phyloP scores from a whole-genome alignment of 345 rosid genomes.

The Acer saccharum region DNA sequence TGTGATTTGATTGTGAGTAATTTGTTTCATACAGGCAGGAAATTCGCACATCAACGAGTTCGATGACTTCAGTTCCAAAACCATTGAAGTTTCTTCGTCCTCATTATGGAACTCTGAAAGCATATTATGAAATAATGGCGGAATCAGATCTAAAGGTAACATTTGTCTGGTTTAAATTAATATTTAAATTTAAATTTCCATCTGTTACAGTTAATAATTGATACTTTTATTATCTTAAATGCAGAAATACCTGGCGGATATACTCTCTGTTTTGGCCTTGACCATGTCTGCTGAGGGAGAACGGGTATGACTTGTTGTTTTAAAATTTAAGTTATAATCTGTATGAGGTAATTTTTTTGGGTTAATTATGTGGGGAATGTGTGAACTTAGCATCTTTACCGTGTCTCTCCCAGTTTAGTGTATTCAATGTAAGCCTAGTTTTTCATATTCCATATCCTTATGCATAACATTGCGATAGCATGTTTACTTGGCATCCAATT shows the following conservation, averaged over 20 bases:
- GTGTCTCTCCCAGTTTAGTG: neutral
- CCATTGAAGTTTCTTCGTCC: slow-evolving; percentile 97
- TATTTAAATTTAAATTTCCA: neutral
- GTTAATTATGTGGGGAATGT: neutral
- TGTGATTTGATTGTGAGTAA: slow-evolving; percentile 12
- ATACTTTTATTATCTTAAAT: slow-evolving; percentile 26
- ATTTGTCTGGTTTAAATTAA: neutral
- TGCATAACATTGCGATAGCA: neutral
- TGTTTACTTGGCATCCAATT: neutral
- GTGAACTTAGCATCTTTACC: neutral
- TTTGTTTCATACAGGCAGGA: slow-evolving; percentile 61
- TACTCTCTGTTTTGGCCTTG: slow-evolving; percentile 85
- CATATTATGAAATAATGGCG: slow-evolving; percentile 59
- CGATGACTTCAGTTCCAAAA: slow-evolving; percentile 99
- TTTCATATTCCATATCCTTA: neutral
- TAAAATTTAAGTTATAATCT: slow-evolving; percentile 11
- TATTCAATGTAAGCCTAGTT: neutral
- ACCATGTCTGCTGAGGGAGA: slow-evolving; percentile 98
- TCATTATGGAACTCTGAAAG: slow-evolving; percentile 87
- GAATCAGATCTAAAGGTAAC: slow-evolving; percentile 76
- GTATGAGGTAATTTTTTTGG: neutral
- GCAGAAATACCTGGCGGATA: slow-evolving; percentile 88
- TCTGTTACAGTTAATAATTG: neutral
- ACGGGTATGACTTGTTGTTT: slow-evolving; percentile 56
- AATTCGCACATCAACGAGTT: slow-evolving; percentile 87